These are phyloP conservation scores for Waltergamsia citrina DNA, from an alignment of 2,329 filamentous ascomycete genomes.

Conservation along the genomic window DNA sequence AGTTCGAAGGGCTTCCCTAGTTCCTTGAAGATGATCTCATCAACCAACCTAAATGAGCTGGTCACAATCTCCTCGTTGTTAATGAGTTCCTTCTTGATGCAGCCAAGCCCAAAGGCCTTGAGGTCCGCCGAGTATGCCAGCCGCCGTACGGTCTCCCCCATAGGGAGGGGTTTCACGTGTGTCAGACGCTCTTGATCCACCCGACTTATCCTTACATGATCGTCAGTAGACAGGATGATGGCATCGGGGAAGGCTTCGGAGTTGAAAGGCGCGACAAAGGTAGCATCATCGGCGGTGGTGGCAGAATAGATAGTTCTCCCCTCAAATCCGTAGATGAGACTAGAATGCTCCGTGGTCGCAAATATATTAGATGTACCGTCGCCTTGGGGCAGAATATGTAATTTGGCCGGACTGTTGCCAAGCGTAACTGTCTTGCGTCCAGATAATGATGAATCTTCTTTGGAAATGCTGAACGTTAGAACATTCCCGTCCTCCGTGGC, in stretches of 20 bases:
- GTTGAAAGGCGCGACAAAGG: constrained; percentile 75
- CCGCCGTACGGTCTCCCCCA: constrained; percentile 76
- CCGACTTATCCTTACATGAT: constrained; percentile 67
- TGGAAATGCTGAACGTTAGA: constrained; percentile 68
- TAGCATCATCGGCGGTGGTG: constrained; percentile 80
- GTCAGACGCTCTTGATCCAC: constrained; percentile 82
- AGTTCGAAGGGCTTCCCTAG: constrained; percentile 62
- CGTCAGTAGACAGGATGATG: constrained; percentile 70
- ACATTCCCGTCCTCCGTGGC: constrained; percentile 91
- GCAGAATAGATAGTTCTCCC: constrained; percentile 87
- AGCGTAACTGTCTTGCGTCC: constrained; percentile 74
- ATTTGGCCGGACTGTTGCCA: constrained; percentile 73
- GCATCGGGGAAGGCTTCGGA: constrained; percentile 70
- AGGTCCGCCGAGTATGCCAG: constrained; percentile 76
- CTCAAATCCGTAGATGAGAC: constrained; percentile 83
- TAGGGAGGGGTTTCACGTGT: constrained; percentile 70
- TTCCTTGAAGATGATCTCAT: constrained; percentile 78
- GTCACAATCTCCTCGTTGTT: constrained; percentile 65
- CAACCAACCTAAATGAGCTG: constrained; percentile 79
- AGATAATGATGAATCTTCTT: constrained; percentile 51
- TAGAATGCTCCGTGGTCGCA: constrained; percentile 88
- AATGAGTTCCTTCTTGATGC: constrained; percentile 64
- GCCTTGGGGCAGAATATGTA: constrained; percentile 66
- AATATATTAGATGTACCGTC: constrained; percentile 71
- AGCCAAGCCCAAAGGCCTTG: constrained; percentile 79